Conservation (phyloP, 306 rosid genomes). For the apple (Malus domestica) region DNA sequence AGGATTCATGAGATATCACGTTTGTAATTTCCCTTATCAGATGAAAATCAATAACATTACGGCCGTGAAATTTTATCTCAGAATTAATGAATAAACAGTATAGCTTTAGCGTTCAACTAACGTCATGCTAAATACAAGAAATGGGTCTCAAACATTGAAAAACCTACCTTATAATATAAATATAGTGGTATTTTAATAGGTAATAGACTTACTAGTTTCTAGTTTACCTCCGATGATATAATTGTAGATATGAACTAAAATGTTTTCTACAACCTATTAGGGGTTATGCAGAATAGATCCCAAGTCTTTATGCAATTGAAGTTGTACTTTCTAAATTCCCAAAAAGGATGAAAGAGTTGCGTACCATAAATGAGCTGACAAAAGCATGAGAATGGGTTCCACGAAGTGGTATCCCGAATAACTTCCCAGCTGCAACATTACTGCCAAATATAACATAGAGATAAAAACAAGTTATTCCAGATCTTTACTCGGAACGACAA, state of each 20-base stretch:
- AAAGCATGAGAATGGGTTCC: slow-evolving; percentile 99
- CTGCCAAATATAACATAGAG: slow-evolving; percentile 36
- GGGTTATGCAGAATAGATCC: slow-evolving; percentile 1
- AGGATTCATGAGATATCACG: not conserved
- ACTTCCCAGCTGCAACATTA: slow-evolving; percentile 96
- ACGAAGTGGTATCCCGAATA: slow-evolving; percentile 92
- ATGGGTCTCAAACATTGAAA: not conserved
- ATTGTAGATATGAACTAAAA: not conserved
- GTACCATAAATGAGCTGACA: slow-evolving; percentile 93
- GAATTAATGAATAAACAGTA: not conserved
- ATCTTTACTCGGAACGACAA: not conserved
- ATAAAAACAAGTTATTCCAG: slow-evolving; percentile 14
- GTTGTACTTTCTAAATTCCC: slow-evolving; percentile 6
- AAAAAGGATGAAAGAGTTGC: slow-evolving; percentile 34
- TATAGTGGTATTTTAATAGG: not conserved
- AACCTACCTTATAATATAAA: not conserved
- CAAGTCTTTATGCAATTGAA: slow-evolving; percentile 1
- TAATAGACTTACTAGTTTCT: not conserved
- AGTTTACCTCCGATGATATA: not conserved
- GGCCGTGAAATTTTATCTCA: not conserved
- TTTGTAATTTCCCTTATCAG: not conserved
- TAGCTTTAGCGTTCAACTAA: not conserved
- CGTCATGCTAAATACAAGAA: not conserved
- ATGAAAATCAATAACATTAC: not conserved
- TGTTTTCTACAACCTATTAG: not conserved